phyloP scores from a whole-genome alignment of 805 yeast species.

The Kodamaea lidongshanica region DNA sequence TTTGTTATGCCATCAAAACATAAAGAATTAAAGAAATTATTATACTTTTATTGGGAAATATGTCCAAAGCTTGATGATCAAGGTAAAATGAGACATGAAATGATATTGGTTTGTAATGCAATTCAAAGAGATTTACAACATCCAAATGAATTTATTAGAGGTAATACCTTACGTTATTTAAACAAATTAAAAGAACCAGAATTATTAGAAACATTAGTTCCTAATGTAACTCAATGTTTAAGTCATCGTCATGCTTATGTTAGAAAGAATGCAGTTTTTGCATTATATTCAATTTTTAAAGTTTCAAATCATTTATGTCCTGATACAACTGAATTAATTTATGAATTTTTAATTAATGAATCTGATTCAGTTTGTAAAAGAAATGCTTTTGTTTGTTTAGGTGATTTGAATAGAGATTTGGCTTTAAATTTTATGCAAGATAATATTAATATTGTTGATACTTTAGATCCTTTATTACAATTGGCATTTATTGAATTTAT shows the following conservation, averaged over 20 bases:
- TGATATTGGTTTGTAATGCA: conserved; percentile 97
- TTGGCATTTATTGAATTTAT: conserved; percentile 88
- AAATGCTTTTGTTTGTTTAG: conserved; percentile 86
- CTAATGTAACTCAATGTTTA: conserved; percentile 82
- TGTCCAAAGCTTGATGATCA: conserved; percentile 85
- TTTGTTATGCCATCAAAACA: conserved; percentile 94
- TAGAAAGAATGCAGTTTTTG: conserved; percentile 93
- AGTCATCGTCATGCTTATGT: conserved; percentile 98
- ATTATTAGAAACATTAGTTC: conserved; percentile 89
- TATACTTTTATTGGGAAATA: conserved; percentile 96
- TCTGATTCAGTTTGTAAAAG: conserved; percentile 91
- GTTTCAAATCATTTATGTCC: conserved; percentile 86
- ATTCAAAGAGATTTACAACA: conserved; percentile 96
- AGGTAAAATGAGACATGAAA: conserved; percentile 94
- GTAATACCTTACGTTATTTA: conserved; percentile 87
- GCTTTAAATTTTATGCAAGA: conserved; percentile 80
- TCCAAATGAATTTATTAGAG: conserved; percentile 95
- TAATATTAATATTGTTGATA: conserved; percentile 51
- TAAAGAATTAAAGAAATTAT: conserved; percentile 84
- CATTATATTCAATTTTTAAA: conserved; percentile 73
- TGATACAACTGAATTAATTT: conserved; percentile 85
- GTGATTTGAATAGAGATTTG: conserved; percentile 75
- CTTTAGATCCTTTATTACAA: conserved; percentile 78
- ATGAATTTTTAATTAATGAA: conserved; percentile 69
- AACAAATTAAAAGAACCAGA: conserved; percentile 90